Base-by-base conservation (phyloP, 2,329 filamentous ascomycete species). In the Claviceps pusilla region DNA sequence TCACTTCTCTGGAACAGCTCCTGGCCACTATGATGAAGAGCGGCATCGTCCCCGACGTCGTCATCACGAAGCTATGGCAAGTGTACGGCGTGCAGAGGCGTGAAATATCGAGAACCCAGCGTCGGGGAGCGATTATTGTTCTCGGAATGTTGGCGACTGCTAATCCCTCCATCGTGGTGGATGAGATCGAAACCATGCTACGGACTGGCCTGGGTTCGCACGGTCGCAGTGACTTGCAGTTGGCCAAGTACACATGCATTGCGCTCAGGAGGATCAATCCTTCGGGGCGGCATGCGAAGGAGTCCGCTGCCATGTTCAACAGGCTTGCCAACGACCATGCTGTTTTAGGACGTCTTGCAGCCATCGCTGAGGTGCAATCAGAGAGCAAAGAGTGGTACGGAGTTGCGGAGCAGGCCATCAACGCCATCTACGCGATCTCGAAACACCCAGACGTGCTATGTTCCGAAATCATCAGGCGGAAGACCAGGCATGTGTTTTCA, bases 1-100 rank as follows among this genome's bases (percentile, higher is more conserved):
- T 98, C 54, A 98, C 93, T 0, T 97, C 89, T 49, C 76, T 98
- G 9, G 93, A 98, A 69, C 93, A 98, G 69, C 76, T 98, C 3
- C 76, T 98, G 7, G 89, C 87, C 58, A 97, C 89, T 0, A 98
- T 98, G 93, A 95, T 96, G 88, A 94, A 90, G 70, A 84, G 85
- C 42, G 88, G 89, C 14, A 79, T 90, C 67, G 84, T 98, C 58
- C 85, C 87, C 1, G 89, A 94, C 24, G 74, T 86, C 1, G 91
- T 98, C 51, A 79, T 97, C 50, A 79, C 86, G 52, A 98, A 97
- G 72, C 75, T 98, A 6, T 98, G 94, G 93, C 89, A 95, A 64
- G 90, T 98, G 3, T 98, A 98, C 64, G 89, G 91, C 43, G 85
- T 96, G 48, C 90, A 95, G 65, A 93, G 85, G 71, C 84, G 87